Evolutionary conservation across 225 moss, liverwort and hornwort species (phyloP).

Genomic region (Physcomitrium patens): DNA sequence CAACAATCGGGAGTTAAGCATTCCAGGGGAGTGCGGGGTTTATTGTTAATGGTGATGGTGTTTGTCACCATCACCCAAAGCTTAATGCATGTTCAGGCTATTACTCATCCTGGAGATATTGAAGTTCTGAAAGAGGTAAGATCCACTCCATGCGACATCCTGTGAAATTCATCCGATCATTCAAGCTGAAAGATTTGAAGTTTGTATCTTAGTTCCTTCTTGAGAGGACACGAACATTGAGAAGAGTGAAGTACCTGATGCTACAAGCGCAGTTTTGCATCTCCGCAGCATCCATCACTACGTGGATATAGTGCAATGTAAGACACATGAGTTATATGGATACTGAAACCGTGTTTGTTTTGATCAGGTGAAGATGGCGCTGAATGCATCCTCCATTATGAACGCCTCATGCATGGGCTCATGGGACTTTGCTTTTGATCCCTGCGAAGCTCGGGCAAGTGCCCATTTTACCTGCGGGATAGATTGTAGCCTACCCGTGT

Average conservation of each 20-base stretch:
- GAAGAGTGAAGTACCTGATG: not conserved
- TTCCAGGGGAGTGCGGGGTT: conserved; percentile 20
- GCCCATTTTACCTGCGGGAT: conserved; percentile 43
- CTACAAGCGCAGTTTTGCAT: too few relatives aligned
- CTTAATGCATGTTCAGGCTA: conserved; percentile 30
- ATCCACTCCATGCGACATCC: not conserved
- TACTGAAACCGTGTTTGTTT: not conserved
- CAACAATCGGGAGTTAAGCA: not conserved
- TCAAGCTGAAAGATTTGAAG: not conserved
- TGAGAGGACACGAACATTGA: not conserved
- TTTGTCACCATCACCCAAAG: conserved; percentile 17
- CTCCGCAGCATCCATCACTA: too few relatives aligned
- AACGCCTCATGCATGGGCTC: conserved; percentile 47
- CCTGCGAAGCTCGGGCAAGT: conserved; percentile 41
- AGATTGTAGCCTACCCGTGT: conserved; percentile 40
- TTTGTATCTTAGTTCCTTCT: not conserved
- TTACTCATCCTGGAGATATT: conserved; percentile 49
- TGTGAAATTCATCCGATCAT: not conserved
- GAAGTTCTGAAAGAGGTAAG: conserved; percentile 51
- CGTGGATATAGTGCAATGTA: not conserved
- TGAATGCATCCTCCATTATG: conserved; percentile 56
- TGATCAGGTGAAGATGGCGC: conserved; percentile 50
- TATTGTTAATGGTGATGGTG: conserved; percentile 24
- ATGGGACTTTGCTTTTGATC: conserved; percentile 54
- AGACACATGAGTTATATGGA: conserved; percentile 12